Evolutionary conservation across 495 filamentous ascomycete species (phyloP).

Genomic region (Daldinia decipiens): DNA sequence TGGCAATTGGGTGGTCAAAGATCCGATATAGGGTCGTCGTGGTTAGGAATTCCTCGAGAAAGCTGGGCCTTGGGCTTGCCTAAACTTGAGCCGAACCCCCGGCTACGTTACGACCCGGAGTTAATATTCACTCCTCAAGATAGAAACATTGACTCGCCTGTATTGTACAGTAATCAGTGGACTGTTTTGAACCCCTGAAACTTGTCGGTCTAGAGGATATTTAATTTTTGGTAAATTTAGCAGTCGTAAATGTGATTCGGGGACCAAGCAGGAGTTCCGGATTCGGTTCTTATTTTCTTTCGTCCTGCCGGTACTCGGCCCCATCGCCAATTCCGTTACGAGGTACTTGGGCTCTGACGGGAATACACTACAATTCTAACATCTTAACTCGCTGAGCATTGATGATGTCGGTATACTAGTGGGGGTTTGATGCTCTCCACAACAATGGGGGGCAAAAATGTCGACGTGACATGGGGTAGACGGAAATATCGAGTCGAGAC

Average conservation of each 20-base stretch:
- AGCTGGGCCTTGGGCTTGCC: constrained; percentile 27
- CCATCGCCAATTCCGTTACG: constrained; percentile 23
- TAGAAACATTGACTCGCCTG: constrained; percentile 27
- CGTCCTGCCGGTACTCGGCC: constrained; percentile 6
- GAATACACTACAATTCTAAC: not conserved
- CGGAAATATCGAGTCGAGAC: constrained; percentile 43
- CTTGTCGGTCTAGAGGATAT: constrained; percentile 22
- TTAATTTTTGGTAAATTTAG: constrained; percentile 26
- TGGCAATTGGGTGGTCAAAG: constrained; percentile 37
- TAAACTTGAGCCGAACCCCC: constrained; percentile 39
- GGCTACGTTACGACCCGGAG: constrained; percentile 40
- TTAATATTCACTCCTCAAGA: constrained; percentile 34
- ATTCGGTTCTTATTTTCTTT: constrained; percentile 18
- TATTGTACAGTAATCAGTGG: constrained; percentile 41
- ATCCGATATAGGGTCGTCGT: constrained; percentile 38
- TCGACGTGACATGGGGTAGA: constrained; percentile 37
- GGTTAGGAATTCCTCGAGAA: constrained; percentile 28
- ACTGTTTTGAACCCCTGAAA: constrained; percentile 19
- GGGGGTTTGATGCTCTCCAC: constrained; percentile 41
- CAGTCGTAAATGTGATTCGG: constrained; percentile 15
- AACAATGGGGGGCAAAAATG: constrained; percentile 33
- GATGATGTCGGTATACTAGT: constrained; percentile 29
- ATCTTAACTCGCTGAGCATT: constrained; percentile 9
- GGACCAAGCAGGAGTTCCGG: constrained; percentile 10
- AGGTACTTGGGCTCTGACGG: constrained; percentile 28